A percentile compares a stretch with the other conserved stretches of the same genome.
Evolutionary conservation across 768 basidiomycete genomes (phyloP).

Genomic region (Cystofilobasidium macerans): DNA sequence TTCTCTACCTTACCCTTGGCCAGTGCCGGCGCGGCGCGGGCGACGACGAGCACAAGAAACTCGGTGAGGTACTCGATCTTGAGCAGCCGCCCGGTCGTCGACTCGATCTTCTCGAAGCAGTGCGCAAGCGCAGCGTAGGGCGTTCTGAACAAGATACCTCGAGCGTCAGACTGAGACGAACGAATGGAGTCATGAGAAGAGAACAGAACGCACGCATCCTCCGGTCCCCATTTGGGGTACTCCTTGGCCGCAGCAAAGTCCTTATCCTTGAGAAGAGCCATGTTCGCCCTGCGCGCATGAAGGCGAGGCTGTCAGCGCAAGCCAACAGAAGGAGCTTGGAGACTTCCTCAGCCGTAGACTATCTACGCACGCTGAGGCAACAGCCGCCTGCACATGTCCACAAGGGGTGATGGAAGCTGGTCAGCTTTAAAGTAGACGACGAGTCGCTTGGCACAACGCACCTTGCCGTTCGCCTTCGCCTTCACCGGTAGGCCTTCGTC

Average conservation of each 20-base stretch:
- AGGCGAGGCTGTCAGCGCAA: not conserved
- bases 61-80: slow-evolving; percentile 79
- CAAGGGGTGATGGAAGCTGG: too few species aligned
- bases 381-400: too few species aligned
- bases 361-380: too few species aligned
- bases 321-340: too few species aligned
- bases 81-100: slow-evolving; percentile 87
- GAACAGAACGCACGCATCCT: slow-evolving; percentile 5
- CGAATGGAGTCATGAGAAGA: too few species aligned
- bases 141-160: slow-evolving; percentile 46
- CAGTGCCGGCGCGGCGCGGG: slow-evolving; percentile 50
- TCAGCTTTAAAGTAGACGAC: too few species aligned
- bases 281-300: not conserved
- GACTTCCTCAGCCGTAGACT: too few species aligned
- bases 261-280: not conserved
- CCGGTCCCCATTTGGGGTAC: not conserved
- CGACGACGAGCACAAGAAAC: slow-evolving; percentile 80
- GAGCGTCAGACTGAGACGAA: not conserved
- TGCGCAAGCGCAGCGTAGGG: slow-evolving; percentile 89
- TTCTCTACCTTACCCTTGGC: not conserved
- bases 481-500: too few species aligned
- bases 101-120: slow-evolving; percentile 77
- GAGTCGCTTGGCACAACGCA: too few species aligned
- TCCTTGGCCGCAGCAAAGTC: not conserved
- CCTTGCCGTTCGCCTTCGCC: too few species aligned